Evolutionary conservation across 2,329 filamentous ascomycete species (phyloP).

Genomic region (Salinomyces thailandicus): DNA sequence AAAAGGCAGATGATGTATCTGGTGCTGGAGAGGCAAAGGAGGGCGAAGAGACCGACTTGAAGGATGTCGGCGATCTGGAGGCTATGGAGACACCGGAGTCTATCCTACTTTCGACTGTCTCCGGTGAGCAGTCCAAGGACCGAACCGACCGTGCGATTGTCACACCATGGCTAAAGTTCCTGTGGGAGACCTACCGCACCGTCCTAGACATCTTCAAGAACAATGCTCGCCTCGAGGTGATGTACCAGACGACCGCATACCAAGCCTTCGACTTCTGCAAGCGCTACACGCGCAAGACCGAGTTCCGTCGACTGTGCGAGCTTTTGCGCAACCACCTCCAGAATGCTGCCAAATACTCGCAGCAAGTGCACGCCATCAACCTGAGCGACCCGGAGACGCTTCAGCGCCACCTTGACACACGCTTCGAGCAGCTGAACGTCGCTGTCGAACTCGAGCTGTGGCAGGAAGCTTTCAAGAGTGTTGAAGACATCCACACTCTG

Average conservation of each 20-base stretch:
- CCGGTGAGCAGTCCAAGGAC: slow-evolving; percentile 93
- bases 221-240: slow-evolving; percentile 91
- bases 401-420: slow-evolving; percentile 92
- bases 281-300: slow-evolving; percentile 96
- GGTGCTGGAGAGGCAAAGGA: slow-evolving; percentile 69
- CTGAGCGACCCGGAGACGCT: slow-evolving; percentile 94
- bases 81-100: slow-evolving; percentile 96
- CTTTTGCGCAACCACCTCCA: slow-evolving; percentile 96
- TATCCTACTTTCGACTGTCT: slow-evolving; percentile 93
- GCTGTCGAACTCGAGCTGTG: slow-evolving; percentile 95
- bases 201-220: slow-evolving; percentile 98
- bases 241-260: slow-evolving; percentile 96
- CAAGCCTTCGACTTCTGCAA: slow-evolving; percentile 98
- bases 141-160: slow-evolving; percentile 96
- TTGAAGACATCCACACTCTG: slow-evolving; percentile 96
- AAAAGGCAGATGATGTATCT: slow-evolving; percentile 92
- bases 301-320: slow-evolving; percentile 97
- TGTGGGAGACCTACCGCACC: slow-evolving; percentile 98
- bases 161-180: slow-evolving; percentile 97
- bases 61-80: slow-evolving; percentile 87
- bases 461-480: slow-evolving; percentile 98
- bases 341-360: slow-evolving; percentile 97
- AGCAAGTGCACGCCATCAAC: slow-evolving; percentile 99
- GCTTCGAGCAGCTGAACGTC: slow-evolving; percentile 96
- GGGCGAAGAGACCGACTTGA: slow-evolving; percentile 58